Evolutionary conservation across 148 eudicot species (phyloP).

Genomic region (Camellia sinensis): DNA sequence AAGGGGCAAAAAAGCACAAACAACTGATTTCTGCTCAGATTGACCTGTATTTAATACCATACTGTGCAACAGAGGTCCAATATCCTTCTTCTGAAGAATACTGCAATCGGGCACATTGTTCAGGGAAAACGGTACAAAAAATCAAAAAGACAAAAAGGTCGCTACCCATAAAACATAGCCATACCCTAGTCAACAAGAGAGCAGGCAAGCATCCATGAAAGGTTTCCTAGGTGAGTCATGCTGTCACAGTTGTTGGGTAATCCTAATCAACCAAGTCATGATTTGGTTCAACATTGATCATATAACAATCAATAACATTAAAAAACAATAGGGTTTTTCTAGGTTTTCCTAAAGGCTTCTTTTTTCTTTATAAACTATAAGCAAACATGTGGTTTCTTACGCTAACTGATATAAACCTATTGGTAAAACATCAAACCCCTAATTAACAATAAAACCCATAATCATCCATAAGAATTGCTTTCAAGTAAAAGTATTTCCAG

Average conservation of each 20-base stretch:
- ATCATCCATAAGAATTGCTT: neutral
- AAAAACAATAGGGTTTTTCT: neutral
- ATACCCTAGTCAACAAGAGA: neutral
- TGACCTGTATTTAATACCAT: neutral
- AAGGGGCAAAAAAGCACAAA: neutral
- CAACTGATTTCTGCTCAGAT: neutral
- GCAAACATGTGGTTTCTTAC: neutral
- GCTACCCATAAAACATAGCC: neutral
- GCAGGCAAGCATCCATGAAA: neutral
- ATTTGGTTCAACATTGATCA: neutral
- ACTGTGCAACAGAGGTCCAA: neutral
- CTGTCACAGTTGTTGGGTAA: neutral
- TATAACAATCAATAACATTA: neutral
- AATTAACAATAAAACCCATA: neutral
- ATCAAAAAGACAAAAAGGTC: too few species aligned
- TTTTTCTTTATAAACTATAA: neutral
- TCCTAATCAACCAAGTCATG: neutral
- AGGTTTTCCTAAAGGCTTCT: too few species aligned
- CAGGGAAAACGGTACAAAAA: neutral
- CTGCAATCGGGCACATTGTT: neutral
- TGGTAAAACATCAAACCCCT: neutral
- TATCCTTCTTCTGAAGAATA: neutral
- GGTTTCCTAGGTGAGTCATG: neutral
- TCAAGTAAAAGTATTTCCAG: slow-evolving; percentile 1
- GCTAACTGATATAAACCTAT: neutral